A percentile compares a stretch with the other conserved stretches of the same genome.
phyloP scores from a whole-genome alignment of 352 stramenopile species.

The Phytophthora pluvialis region DNA sequence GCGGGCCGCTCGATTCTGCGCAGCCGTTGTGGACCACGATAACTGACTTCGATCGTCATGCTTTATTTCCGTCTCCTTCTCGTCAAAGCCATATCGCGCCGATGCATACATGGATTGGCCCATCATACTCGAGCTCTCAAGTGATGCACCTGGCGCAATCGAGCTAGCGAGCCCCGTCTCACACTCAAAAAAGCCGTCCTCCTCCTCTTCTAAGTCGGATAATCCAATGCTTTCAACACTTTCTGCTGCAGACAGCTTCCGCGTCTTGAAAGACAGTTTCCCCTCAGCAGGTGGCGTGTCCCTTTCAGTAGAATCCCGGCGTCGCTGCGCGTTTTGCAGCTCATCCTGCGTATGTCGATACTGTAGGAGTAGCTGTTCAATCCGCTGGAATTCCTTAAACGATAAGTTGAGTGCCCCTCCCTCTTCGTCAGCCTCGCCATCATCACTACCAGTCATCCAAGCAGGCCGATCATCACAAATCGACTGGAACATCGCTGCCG shows the following conservation, averaged over 20 bases:
- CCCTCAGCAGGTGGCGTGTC: conserved; percentile 1
- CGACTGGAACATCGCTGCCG: conserved; percentile 72
- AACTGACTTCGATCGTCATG: conserved; percentile 32
- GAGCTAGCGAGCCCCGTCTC: conserved; percentile 58
- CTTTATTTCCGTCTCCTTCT: conserved; percentile 34
- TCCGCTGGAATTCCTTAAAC: conserved; percentile 84
- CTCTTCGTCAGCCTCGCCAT: conserved; percentile 40
- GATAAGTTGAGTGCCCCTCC: conserved; percentile 61
- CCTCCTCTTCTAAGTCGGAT: conserved; percentile 86
- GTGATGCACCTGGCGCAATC: conserved; percentile 39
- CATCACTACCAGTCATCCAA: conserved; percentile 56
- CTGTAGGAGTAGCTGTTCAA: conserved; percentile 80
- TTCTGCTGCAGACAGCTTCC: conserved; percentile 72
- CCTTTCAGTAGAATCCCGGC: conserved; percentile 27
- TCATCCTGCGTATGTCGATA: conserved; percentile 85
- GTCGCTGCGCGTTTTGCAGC: conserved; percentile 41
- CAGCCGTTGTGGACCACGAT: conserved; percentile 45
- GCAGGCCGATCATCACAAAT: conserved; percentile 68
- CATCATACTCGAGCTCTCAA: conserved; percentile 59
- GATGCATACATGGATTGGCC: conserved; percentile 87
- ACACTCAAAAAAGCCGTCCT: conserved; percentile 82
- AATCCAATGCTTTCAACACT: conserved; percentile 83
- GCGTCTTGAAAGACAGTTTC: conserved; percentile 35
- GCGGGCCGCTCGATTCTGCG: conserved; percentile 42
- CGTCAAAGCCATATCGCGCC: conserved; percentile 59